Evolutionary conservation across 2,329 filamentous ascomycete species (phyloP).

Genomic region (Clarireedia homoeocarpa): DNA sequence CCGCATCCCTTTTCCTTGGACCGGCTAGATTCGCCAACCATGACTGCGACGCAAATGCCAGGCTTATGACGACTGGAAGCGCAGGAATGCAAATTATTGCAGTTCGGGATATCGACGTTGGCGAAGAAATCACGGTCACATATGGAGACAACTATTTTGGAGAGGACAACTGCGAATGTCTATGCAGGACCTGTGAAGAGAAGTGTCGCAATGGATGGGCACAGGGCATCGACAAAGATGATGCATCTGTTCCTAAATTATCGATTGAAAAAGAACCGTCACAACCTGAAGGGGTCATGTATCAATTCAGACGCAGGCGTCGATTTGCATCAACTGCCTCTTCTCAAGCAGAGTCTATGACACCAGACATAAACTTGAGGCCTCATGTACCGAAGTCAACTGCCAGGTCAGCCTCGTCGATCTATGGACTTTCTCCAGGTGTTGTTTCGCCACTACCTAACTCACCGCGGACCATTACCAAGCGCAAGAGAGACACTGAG

Average conservation of each 20-base stretch:
- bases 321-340: constrained; percentile 40
- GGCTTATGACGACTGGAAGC: constrained; percentile 72
- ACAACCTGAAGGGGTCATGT: constrained; percentile 30
- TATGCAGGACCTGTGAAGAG: constrained; percentile 82
- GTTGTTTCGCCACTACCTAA: constrained; percentile 19
- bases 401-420: constrained; percentile 17
- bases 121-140: constrained; percentile 93
- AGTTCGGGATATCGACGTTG: constrained; percentile 69
- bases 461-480: not conserved
- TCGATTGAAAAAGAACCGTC: constrained; percentile 26
- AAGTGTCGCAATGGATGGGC: constrained; percentile 72
- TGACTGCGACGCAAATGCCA: constrained; percentile 88
- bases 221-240: constrained; percentile 40
- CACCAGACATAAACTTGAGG: constrained; percentile 39
- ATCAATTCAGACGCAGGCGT: constrained; percentile 46
- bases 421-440: constrained; percentile 17
- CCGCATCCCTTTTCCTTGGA: constrained; percentile 85
- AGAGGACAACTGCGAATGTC: constrained; percentile 86
- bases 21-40: constrained; percentile 96
- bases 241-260: constrained; percentile 20
- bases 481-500: not conserved
- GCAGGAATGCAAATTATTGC: constrained; percentile 90
- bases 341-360: constrained; percentile 50
- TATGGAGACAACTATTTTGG: constrained; percentile 97
- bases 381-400: constrained; percentile 24